Evolutionary conservation across 805 yeast species (phyloP), one percentile per base, ranked within the genome.

Genomic region (Diddensiella transvaalensis): DNA sequence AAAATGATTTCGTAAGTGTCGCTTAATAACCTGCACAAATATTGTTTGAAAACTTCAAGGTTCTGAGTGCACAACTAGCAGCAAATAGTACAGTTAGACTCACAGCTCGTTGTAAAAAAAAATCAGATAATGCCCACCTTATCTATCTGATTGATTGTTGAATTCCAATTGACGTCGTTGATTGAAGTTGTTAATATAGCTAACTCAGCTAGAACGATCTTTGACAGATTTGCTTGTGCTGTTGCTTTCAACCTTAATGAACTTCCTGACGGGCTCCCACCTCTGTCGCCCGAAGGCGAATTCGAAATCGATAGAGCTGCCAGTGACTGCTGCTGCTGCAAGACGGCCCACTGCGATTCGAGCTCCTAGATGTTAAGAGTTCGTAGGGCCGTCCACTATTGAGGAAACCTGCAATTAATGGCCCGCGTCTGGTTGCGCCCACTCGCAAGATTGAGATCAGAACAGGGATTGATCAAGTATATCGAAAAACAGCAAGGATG

Each of bases 201-300:
- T 37, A 83, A 60, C 63, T 83, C 87, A 30, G 80, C 74, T 49
- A 73, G 60, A 40, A 74, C 64, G 44, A 77, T 76, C 59, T 54
- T 58, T 30, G 39, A n/a, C 3, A 42, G 29, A 19, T 47, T 46
- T 17, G 33, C 24, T 13, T 40, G 17, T 22, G 8, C 24, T 11
- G 15, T 35, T 8, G 15, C 8, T 8, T 15, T 15, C 17, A 18
- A 8, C 15, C 8, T 6, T 13, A 13, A 29, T 35, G 17, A 6
- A 18, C 38, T 17, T 15, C 17, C 38, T n/a, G 38, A 10, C 18
- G 38, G 18, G 15, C 38, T 18, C 18, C 38, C 38, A 8, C 38
- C 38, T 6, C 38, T 35, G 15, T 6, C 38, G 38, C 38, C 38
- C 38, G 38, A 35, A 35, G 38, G 38, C 38, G 38, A 35, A 35